Conservation (phyloP, 345 rosid genomes). For the Chamaenerion angustifolium region DNA sequence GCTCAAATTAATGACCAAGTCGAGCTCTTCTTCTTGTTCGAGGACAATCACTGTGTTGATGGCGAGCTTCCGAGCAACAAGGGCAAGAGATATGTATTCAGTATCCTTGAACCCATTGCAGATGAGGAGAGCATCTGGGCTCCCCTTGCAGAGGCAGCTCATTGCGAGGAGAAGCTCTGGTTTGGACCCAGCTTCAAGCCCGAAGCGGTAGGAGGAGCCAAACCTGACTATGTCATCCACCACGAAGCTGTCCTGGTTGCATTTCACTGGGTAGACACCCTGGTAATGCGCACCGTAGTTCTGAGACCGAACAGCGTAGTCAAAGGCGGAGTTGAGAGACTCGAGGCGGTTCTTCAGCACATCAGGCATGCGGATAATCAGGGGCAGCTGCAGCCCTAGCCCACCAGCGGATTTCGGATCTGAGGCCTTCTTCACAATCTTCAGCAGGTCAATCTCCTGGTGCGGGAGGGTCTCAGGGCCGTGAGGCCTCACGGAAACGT, state of each 20-base stretch:
- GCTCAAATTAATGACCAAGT: constrained; percentile 52
- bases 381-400: constrained; percentile 74
- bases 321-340: constrained; percentile 63
- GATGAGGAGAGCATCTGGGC: constrained; percentile 47
- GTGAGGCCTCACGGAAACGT: constrained; percentile 54
- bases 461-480: constrained; percentile 51
- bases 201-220: constrained; percentile 65
- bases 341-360: constrained; percentile 74
- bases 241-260: constrained; percentile 83
- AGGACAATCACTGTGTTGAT: constrained; percentile 77
- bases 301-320: constrained; percentile 44
- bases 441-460: constrained; percentile 74
- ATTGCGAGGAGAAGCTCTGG: constrained; percentile 91
- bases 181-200: constrained; percentile 88
- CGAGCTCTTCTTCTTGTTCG: constrained; percentile 86
- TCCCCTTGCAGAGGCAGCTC: constrained; percentile 76
- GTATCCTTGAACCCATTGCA: constrained; percentile 89
- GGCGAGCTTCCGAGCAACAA: constrained; percentile 53
- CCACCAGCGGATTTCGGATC: constrained; percentile 69
- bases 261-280: constrained; percentile 90
- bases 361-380: constrained; percentile 67
- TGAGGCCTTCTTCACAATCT: constrained; percentile 63
- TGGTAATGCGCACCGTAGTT: constrained; percentile 64
- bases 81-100: constrained; percentile 63
- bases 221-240: constrained; percentile 75